These are phyloP conservation scores for Anthoceros angustus DNA, from an alignment of 225 moss, liverwort and hornwort species.

Conservation along the genomic window DNA sequence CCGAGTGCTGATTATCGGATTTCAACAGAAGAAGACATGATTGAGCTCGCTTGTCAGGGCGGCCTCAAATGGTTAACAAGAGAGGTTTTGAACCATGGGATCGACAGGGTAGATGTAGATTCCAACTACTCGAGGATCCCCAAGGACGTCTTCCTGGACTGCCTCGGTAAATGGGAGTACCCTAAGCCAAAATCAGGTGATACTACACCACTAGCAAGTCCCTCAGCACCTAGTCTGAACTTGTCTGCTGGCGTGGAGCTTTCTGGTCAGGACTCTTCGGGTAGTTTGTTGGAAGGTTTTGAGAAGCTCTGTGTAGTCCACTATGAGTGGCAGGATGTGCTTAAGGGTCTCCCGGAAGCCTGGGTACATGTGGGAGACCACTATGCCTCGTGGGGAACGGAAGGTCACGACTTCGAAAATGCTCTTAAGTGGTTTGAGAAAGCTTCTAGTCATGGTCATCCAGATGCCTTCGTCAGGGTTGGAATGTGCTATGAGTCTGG, in stretches of 20 bases:
- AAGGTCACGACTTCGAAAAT: background rate
- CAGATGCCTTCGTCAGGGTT: background rate
- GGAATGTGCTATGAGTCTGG: background rate
- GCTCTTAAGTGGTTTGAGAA: background rate
- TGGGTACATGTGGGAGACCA: background rate
- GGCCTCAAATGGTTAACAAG: background rate
- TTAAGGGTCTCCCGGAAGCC: background rate
- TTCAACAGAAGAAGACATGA: background rate
- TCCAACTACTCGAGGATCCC: background rate
- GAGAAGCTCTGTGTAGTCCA: background rate
- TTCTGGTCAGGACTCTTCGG: background rate
- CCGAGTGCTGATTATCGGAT: background rate
- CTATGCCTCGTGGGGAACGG: background rate
- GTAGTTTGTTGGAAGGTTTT: background rate
- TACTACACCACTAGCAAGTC: background rate
- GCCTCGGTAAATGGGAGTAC: background rate
- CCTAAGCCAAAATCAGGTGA: background rate
- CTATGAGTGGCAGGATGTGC: background rate
- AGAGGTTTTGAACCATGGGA: background rate
- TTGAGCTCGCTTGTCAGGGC: background rate
- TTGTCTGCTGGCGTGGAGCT: background rate
- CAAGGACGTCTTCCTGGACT: background rate
- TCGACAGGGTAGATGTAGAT: background rate
- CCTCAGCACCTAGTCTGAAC: background rate
- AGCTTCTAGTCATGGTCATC: background rate